Evolutionary conservation across 176 grass and related monocot genomes (phyloP), one percentile per base, ranked within the genome.

Genomic region (Paspalum vaginatum): DNA sequence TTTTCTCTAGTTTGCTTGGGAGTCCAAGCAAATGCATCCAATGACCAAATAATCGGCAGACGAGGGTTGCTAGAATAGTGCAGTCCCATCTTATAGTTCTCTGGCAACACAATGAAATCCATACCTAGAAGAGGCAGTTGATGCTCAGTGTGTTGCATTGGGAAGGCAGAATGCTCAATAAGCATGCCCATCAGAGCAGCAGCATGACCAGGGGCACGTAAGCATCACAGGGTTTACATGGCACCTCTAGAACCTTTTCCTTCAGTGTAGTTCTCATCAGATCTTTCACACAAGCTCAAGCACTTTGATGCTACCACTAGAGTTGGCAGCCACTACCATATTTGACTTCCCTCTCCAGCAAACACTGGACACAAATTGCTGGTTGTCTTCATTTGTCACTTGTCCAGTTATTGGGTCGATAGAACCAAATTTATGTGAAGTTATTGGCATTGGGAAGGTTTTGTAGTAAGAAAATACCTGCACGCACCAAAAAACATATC

Each of bases 391-490:
- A 27, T 84, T 91, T 48, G 88, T 96, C 64, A 93, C 97, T 91
- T 91, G 90, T 65, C 86, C 97, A 2, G 97, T 96, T 61, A 93
- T 91, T 45, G 93, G 97, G 39, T 99, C 93, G 6, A 96, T 83
- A 5, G 86, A 93, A 49, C 97, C 97, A 56, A 99, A 99, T 75
- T 93, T 96, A 58, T 99, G 97, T 40, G 88, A 91, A 67, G 91
- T 90, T 76, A 99, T 93, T 77, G 97, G 97, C 97, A 93, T 99
- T 40, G 97, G 91, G 89, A 99, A 99, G 69, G 86, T 76, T 89
- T 80, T 99, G 75, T 99, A 85, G 49, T 96, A 99, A 72, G 90
- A 90, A 99, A 89, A 99, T 51, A 99, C 88, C 96, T 98, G 87
- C 64, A 91, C 8, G 57, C 68, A 91, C 56, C 57, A 24, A 85